A percentile compares a stretch with the other conserved stretches of the same genome.
These are phyloP conservation scores for Stentor coeruleus DNA, from an alignment of 73 alveolate species.

Conservation along the genomic window DNA sequence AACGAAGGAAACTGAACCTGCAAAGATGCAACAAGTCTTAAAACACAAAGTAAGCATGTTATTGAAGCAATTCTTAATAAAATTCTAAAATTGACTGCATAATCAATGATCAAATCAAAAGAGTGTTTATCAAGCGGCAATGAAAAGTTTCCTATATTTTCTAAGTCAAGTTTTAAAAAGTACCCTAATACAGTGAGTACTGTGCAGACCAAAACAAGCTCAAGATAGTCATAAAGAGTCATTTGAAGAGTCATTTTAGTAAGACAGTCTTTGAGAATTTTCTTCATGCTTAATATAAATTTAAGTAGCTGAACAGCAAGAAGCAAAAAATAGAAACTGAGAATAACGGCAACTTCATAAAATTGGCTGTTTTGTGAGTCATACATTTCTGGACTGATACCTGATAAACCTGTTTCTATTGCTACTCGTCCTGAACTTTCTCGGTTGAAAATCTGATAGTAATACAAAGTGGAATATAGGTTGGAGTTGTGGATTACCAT, in stretches of 20 bases:
- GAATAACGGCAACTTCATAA: neutral
- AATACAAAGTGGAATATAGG: neutral
- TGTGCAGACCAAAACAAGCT: conserved; percentile 26
- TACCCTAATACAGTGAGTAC: conserved; percentile 8
- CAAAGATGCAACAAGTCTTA: conserved; percentile 45
- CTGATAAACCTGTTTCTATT: neutral
- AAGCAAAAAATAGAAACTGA: conserved; percentile 23
- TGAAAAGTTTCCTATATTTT: conserved; percentile 11
- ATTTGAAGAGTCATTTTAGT: conserved; percentile 15
- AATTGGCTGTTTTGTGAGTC: neutral
- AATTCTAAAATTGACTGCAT: conserved; percentile 22
- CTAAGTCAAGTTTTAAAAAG: neutral
- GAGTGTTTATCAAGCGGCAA: conserved; percentile 33
- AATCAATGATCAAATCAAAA: conserved; percentile 25
- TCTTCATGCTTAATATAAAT: neutral
- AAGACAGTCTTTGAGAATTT: conserved; percentile 11
- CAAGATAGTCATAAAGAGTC: conserved; percentile 30
- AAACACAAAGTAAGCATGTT: conserved; percentile 40
- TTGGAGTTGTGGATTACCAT: neutral
- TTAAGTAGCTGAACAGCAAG: conserved; percentile 9
- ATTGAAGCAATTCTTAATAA: conserved; percentile 35
- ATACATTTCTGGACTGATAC: conserved; percentile 23
- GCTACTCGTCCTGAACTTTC: neutral
- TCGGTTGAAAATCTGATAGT: neutral
- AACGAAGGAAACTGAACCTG: conserved; percentile 65